Base-by-base conservation (phyloP, 257 asterid species). In the Nicotiana undulata region DNA sequence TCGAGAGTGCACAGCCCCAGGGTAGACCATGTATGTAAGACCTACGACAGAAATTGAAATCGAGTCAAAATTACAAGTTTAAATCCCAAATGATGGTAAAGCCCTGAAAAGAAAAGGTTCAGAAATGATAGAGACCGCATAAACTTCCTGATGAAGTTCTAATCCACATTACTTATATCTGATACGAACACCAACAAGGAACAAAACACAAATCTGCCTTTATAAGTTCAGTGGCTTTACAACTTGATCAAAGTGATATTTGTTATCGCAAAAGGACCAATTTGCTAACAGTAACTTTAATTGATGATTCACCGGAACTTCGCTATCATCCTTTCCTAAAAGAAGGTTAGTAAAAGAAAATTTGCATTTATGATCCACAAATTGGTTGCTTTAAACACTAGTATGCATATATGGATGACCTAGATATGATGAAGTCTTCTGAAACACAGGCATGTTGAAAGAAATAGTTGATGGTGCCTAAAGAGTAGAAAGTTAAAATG, bases 1-100 rank as follows among this genome's bases (percentile, higher is more conserved):
- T 75, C 98, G 93, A 63, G 98, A 91, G 82, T 94, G 98, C 68
- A 94, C 97, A 13, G 98, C 98, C 82, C 98, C 98, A 53, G 98
- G 98, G 87, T 90, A 94, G 29, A 94, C 98, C 92, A 93, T 79
- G 83, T 85, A 87, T 59, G 95, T 82, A 31, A 91, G 81, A 66
- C 98, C 98, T 94, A 85, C 83, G 37, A 81, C 59, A 74, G 63
- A 63, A 65, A 80, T 49, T 37, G 31, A 75, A 76, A 61, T 63
- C 26, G 56, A 83, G 81, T 81, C 85, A 79, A 80, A 31, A 51
- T 49, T 72, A 67, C 55, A 55, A 77, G 75, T 76, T 46, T 22
- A 17, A 63, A 60, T 18, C 84, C 59, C 65, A 56, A 70, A 75
- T 72, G 37, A 66, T 63, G 55, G 61, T 28, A 56, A 81, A 68